Evolutionary conservation across 257 asterid species (phyloP), one percentile per base, ranked within the genome.

Genomic region (Nicotiana tomentosiformis): DNA sequence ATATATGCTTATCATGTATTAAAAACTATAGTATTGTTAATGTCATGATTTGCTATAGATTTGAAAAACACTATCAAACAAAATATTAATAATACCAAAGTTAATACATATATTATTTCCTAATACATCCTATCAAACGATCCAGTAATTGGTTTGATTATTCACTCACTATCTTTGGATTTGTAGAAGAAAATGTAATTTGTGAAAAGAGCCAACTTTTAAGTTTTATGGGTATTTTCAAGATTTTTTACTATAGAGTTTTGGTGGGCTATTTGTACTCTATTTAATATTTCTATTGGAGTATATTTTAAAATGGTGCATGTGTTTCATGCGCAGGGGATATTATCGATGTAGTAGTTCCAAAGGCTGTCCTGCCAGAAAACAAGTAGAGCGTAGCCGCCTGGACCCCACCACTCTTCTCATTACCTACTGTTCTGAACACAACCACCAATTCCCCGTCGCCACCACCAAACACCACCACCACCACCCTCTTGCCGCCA

Each of bases 311-410:
- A 80, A 37, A 20, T 17, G 29, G 32, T n/a, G 87, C 90, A 82
- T 84, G 90, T 82, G 70, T 86, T 84, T 87, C 83, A 85, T 85
- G 85, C 53, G 78, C 91, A 93, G 98, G 87, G 98, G 93, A 86
- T 93, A 93, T 83, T 93, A 93, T 85, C 84, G 98, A 77, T 93
- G 98, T 51, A 93, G 98, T 83, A 91, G 97, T 79, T 90, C 95
- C 23, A 93, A 93, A 87, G 95, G 98, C 0, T 93, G 98, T 85
- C 94, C 95, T 14, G 94, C 97, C 10, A 93, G 93, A 88, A 93
- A 93, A 85, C 98, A 93, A 90, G 98, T 92, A 6, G 98, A 93
- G 83, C 85, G 97, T 76, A 91, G 93, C 89, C 92, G 90, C 85
- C 90, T 85, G 33, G 94, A 93, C 87, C 97, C 97, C 86, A 91